Evolutionary conservation across 2,329 filamentous ascomycete species (phyloP), one percentile per base, ranked within the genome.

Genomic region (Aspergillus carbonarius): DNA sequence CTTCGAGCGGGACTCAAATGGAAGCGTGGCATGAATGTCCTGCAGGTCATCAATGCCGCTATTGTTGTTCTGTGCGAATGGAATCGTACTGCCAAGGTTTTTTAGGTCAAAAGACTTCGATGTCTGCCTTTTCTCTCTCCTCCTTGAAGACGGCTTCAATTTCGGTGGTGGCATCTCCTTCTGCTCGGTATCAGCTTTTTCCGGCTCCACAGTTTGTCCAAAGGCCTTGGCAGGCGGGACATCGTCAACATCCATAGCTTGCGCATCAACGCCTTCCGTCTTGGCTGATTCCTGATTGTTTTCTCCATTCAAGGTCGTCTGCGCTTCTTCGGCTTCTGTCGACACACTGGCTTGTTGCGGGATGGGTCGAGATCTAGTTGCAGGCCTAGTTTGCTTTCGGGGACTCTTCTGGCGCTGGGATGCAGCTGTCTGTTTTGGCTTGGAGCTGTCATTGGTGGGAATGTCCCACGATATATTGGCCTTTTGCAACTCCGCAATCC

Each of bases 1-100:
- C 27, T 76, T 74, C 5, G 85, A 68, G 40, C 81, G 77, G 1
- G 85, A 88, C 58, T 82, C 72, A 67, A 88, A 88, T 3, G 86
- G 86, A 2, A 88, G 76, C 1, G 77, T 81, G 8, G 78, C 76
- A 40, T 75, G 76, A 39, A 88, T 74, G 56, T 85, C 82, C 27
- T 79, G 76, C 20, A 88, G 68, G 54, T 82, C 80, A 23, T 79
- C 74, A 17, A 87, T 77, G 8, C 84, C 83, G 17, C 69, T 70
- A 49, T 72, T 77, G 46, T 79, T 77, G 6, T 78, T 70, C 42
- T 73, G 70, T 1, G 76, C 71, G 50, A 85, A 81, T 1, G 84
- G 83, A 5, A 79, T 77, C 13, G 79, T 77, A 40, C 80, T 78
- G 8, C 75, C 73, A 10, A 86, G 72, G 40, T 83, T 80, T 46